Evolutionary conservation across 805 yeast genomes (phyloP).

Genomic region (Candida glaebosa): DNA sequence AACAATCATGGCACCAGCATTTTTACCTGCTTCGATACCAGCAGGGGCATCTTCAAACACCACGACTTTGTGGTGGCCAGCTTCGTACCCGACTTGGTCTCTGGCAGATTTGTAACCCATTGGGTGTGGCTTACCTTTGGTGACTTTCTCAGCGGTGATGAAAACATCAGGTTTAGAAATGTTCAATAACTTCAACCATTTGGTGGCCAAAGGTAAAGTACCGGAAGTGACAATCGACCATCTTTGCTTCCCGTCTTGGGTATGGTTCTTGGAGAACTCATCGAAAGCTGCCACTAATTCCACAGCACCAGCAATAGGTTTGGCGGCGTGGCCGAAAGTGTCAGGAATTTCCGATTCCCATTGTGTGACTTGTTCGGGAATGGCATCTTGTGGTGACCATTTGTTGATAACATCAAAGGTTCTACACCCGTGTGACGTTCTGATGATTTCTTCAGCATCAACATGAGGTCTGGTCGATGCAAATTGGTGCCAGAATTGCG

Average conservation of each 20-base stretch:
- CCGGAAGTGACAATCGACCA: conserved; percentile 93
- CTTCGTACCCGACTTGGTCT: conserved; percentile 39
- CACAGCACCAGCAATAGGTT: conserved; percentile 73
- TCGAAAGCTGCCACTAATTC: conserved; percentile 56
- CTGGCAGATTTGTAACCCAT: conserved; percentile 71
- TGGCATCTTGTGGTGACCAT: conserved; percentile 74
- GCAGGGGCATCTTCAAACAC: conserved; percentile 91
- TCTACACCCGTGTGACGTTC: conserved; percentile 79
- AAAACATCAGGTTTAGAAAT: conserved; percentile 67
- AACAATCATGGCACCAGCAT: conserved; percentile 76
- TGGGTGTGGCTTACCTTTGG: conserved; percentile 82
- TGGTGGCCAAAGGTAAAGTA: conserved; percentile 68
- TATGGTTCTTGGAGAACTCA: conserved; percentile 38
- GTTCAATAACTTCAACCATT: conserved; percentile 68
- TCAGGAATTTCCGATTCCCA: conserved; percentile 70
- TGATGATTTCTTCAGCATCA: conserved; percentile 66
- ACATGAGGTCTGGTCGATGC: conserved; percentile 65
- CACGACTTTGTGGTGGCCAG: conserved; percentile 40
- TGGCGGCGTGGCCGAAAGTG: conserved; percentile 68
- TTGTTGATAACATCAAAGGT: conserved; percentile 73
- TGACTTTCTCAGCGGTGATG: conserved; percentile 78
- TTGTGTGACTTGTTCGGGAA: conserved; percentile 58
- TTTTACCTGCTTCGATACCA: conserved; percentile 79
- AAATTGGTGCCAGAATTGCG: conserved; percentile 76
- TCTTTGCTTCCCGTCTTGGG: conserved; percentile 45